Evolutionary conservation across 768 basidiomycete species (phyloP).

Genomic region (Ephemerocybe angulata): DNA sequence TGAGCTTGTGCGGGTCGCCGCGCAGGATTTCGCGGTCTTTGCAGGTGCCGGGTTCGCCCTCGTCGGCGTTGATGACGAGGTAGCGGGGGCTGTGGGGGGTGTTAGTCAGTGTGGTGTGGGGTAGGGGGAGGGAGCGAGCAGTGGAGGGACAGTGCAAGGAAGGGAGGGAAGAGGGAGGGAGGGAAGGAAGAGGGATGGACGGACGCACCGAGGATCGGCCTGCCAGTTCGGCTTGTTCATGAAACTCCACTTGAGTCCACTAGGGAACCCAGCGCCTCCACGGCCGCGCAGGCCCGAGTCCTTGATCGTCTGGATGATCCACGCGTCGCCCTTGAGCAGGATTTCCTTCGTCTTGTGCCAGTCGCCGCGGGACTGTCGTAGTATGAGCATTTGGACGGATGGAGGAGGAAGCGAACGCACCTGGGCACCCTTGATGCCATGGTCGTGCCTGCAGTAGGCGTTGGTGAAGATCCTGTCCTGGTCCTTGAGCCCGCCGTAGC

Average conservation of each 20-base stretch:
- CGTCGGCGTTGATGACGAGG: too few species aligned
- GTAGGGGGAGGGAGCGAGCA: too few species aligned
- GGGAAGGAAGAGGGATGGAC: conserved; percentile 6
- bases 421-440: conserved; percentile 88
- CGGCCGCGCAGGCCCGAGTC: conserved; percentile 93
- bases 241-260: conserved; percentile 95
- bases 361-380: conserved; percentile 81
- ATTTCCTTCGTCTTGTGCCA: conserved; percentile 99
- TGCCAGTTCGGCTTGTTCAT: conserved; percentile 99
- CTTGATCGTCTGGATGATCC: conserved; percentile 96
- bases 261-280: conserved; percentile 96
- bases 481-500: conserved; percentile 92
- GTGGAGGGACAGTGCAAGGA: too few species aligned
- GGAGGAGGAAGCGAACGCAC: conserved; percentile 38
- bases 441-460: conserved; percentile 82
- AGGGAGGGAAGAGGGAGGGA: too few species aligned
- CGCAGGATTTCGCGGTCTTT: too few species aligned
- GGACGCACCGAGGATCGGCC: conserved; percentile 73
- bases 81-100: too few species aligned
- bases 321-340: conserved; percentile 88
- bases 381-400: not conserved
- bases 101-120: too few species aligned
- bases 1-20: conserved; percentile 98
- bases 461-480: conserved; percentile 95
- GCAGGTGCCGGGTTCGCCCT: too few species aligned